phyloP scores from a whole-genome alignment of 2,329 filamentous ascomycete species.

The Aspergillus fructus region DNA sequence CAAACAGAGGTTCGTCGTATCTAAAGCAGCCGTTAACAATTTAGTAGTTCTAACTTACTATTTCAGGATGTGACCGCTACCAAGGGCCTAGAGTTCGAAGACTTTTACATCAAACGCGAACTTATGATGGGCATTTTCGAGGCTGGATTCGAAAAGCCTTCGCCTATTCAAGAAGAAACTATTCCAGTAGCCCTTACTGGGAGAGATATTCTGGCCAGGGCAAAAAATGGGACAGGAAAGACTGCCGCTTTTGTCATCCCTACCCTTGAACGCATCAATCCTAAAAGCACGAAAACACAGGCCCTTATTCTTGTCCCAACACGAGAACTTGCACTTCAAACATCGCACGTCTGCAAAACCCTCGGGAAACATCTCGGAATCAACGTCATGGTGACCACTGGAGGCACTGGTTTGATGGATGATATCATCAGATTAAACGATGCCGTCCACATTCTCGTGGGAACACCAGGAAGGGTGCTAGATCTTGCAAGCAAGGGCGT shows the following conservation, averaged over 20 bases:
- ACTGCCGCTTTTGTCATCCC: slow-evolving; percentile 98
- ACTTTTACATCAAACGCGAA: slow-evolving; percentile 92
- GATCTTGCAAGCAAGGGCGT: slow-evolving; percentile 96
- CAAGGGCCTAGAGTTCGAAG: slow-evolving; percentile 96
- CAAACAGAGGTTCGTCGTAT: slow-evolving; percentile 48
- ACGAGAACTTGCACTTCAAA: slow-evolving; percentile 94
- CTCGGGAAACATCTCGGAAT: slow-evolving; percentile 94
- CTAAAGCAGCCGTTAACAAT: background rate
- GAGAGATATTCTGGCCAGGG: slow-evolving; percentile 89
- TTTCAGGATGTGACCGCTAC: slow-evolving; percentile 92
- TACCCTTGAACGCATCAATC: slow-evolving; percentile 91
- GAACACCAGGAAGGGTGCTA: slow-evolving; percentile 92
- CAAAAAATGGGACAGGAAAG: slow-evolving; percentile 98
- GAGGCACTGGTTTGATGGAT: slow-evolving; percentile 90
- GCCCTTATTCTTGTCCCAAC: slow-evolving; percentile 95
- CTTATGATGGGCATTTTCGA: slow-evolving; percentile 99
- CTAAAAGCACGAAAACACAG: slow-evolving; percentile 94
- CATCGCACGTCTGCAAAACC: slow-evolving; percentile 98
- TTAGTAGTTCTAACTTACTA: slow-evolving; percentile 18
- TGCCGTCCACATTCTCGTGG: slow-evolving; percentile 94
- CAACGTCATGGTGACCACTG: slow-evolving; percentile 99
- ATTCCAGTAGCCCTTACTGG: slow-evolving; percentile 95
- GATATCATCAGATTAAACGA: slow-evolving; percentile 95
- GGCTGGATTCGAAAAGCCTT: slow-evolving; percentile 97
- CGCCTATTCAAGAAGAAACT: slow-evolving; percentile 98